Base-by-base conservation (phyloP, 768 basidiomycete genomes). In the Tremella yokohamensis region DNA sequence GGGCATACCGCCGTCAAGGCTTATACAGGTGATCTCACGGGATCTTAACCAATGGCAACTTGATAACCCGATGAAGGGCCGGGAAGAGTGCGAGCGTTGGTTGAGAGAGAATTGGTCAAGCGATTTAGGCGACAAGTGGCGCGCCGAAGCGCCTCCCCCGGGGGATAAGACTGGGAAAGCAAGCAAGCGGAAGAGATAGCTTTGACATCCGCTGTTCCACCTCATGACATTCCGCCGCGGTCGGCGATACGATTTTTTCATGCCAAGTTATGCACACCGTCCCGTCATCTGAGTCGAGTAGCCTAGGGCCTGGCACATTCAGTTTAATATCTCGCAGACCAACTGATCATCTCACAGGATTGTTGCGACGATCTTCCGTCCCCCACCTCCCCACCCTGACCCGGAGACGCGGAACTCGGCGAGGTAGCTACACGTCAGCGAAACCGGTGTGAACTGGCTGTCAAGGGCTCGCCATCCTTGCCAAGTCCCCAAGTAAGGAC, bases 401-500 rank as follows among this genome's bases (percentile, higher is more conserved):
- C 70, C 70, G n/a, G 59, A 60, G 34, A 67, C 54, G 26, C 70
- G 49, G 37, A 69, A 67, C 56, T 94, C 91, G 1, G 87, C 86
- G 45, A 93, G 81, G 73, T 93, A 93, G 54, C 92, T 90, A 22
- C 42, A n/a, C 6, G 42, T 22, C 42, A 45, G 42, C 4, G 6
- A 22, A 8, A 34, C 11, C 11, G 29, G 11, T 34, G 29, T 11
- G 11, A 34, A 6, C 29, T 11, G 29, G 11, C 11, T 11, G 29
- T 34, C 29, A 34, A 34, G 29, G n/a, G 11, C 29, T 34, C 29
- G 29, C 29, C 29, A 34, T 0, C 91, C 91, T 82, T 96, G 92
- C 92, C 92, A 96, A 20, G 89, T 92, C 11, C 92, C 92, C 50
- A 96, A 78, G 61, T 86, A 88, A 63, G 94, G 78, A 48, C 80